These are phyloP conservation scores for Schwanniomyces yamadae DNA, from an alignment of 805 yeast genomes.

Conservation along the genomic window DNA sequence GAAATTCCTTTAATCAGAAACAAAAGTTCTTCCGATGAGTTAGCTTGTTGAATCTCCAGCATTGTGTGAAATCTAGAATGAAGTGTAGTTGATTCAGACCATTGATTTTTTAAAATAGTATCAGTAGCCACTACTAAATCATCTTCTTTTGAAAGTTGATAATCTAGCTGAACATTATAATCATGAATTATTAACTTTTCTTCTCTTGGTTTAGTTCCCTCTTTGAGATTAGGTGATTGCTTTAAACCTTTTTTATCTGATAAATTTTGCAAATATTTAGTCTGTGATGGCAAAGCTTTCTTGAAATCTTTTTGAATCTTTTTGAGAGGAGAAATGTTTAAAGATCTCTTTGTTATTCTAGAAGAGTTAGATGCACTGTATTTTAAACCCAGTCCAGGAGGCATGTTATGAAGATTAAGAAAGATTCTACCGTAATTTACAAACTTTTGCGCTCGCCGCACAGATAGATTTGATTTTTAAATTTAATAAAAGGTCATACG, in stretches of 20 bases:
- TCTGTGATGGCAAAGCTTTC: slow-evolving; percentile 25
- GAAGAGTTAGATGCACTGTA: slow-evolving; percentile 44
- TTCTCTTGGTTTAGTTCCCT: not conserved
- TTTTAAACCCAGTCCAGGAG: too few relatives aligned
- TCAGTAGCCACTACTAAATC: slow-evolving; percentile 33
- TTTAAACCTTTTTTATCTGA: slow-evolving; percentile 6
- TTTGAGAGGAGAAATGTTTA: slow-evolving; percentile 24
- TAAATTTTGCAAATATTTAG: slow-evolving; percentile 18
- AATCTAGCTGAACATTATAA: slow-evolving; percentile 42
- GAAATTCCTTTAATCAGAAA: slow-evolving; percentile 36
- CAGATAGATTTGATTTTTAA: too few relatives aligned
- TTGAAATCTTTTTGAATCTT: slow-evolving; percentile 24
- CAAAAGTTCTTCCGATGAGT: slow-evolving; percentile 24
- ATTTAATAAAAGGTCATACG: too few relatives aligned
- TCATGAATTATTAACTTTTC: slow-evolving; percentile 21
- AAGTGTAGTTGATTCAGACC: slow-evolving; percentile 35
- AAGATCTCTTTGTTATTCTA: slow-evolving; percentile 20
- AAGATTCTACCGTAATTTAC: too few relatives aligned
- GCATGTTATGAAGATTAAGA: too few relatives aligned
- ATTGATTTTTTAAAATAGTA: slow-evolving; percentile 32
- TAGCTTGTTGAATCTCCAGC: slow-evolving; percentile 7
- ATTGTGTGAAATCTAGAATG: slow-evolving; percentile 23
- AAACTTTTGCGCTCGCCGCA: too few relatives aligned
- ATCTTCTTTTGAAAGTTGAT: slow-evolving; percentile 29
- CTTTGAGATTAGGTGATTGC: not conserved